Base-by-base conservation (phyloP, 2,329 filamentous ascomycete species). In the Scytalidium sp. region DNA sequence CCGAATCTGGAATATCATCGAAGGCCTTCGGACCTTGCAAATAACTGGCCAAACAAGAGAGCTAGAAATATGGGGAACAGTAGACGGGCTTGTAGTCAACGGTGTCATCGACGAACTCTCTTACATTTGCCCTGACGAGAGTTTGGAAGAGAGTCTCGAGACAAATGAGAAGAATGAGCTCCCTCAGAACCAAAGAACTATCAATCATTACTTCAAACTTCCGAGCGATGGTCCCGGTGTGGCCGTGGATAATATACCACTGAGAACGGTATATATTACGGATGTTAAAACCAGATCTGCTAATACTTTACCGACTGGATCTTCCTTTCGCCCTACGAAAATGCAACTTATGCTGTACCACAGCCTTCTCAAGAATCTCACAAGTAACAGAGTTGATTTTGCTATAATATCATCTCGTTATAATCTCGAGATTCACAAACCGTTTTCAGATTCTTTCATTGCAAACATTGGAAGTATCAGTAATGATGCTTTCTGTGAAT, bases 301-400 rank as follows among this genome's bases (percentile, higher is more conserved):
- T 3, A 73, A 70, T n/a, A 78, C 76, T 2, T 64, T 89, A 2
- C 91, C 1, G 75, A 80, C 1, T 81, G 83, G 19, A 73, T 60
- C 81, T 1, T 80, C 84, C 0, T 76, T 90, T 41, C 81, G 87
- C 10, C 89, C 90, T 0, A 89, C 91, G 1, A 83, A 86, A 59
- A 85, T 97, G 52, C 94, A 99, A 64, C 75, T 97, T 1, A 91
- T 95, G 68, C 74, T 97, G 0, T 99, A 97, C 64, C 91, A 93
- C 57, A 84, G 85, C 21, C 83, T 97, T 47, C 75, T 99, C n/a
- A 82, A 84, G 9, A 78, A 84, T 2, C 82, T 97, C 60, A 88
- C 87, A 1, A 78, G 81, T 1, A 85, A 85, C 45, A 77, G 79
- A 7, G 76, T 96, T 0, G 81, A 90, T 50, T 88, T 90, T 29